Evolutionary conservation across 441 rosid genomes (phyloP), one percentile per base, ranked within the genome.

Genomic region (Hura crepitans): DNA sequence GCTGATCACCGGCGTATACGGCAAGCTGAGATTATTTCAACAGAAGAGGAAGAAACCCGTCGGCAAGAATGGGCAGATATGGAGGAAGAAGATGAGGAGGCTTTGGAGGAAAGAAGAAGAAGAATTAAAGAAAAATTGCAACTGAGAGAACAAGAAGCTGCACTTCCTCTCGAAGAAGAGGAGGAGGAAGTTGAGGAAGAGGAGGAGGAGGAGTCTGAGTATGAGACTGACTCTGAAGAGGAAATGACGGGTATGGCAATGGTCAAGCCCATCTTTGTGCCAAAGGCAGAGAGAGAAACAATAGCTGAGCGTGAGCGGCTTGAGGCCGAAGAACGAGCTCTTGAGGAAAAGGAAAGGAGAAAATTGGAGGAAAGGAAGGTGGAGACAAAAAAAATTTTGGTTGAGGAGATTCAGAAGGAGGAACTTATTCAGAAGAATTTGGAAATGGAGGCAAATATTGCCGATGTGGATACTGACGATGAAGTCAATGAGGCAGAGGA

Each of bases 181-280:
- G 97, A 91, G 76, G 96, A 91, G 57, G 93, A 84, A 70, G 67
- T 76, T 23, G 87, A 84, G 57, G 97, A 87, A 43, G 96, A 87
- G 56, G 96, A 89, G 49, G 93, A 87, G 50, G 92, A 87, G 68
- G 89, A 85, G 59, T 89, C 93, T 0, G 98, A 92, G 83, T 90
- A 89, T 39, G 98, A 93, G 87, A 93, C 98, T 12, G 96, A 89
- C 75, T 91, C 92, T 0, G 97, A 91, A 60, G 98, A 91, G 27
- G 97, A 86, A 22, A 79, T 70, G 74, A 80, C 66, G 0, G 94
- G 92, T 27, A 78, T 87, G 23, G 79, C 92, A 10, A 84, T 93
- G 98, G 79, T 86, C 74, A 93, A 93, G 83, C 96, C 97, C 12
- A 84, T 91, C 12, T 91, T 84, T 78, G 94, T 93, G 11, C 91